Evolutionary conservation across 129 eudicot genomes (phyloP), one percentile per base, ranked within the genome.

Genomic region (Cynara cardunculus): DNA sequence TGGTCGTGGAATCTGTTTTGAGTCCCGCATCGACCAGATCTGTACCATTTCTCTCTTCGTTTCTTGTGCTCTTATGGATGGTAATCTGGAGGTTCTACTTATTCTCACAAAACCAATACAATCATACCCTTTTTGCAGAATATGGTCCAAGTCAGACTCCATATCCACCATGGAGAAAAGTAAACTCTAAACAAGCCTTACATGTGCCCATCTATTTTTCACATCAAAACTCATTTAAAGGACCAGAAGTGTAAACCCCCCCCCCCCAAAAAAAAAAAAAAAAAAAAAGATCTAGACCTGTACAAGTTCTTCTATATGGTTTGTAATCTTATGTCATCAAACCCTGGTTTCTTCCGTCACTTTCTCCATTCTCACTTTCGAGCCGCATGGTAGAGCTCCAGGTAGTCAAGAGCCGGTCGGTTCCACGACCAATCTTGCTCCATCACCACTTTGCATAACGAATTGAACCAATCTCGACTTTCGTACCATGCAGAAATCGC

Each of bases 341-440:
- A 31, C 76, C 26, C 39, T 9, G 71, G 35, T 83, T 73, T 77
- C 12, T 74, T 62, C 65, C 65, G 71, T 62, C 56, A 82, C 82
- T 84, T 64, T 62, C n/a, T 72, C 25, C 24, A 30, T 49, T 30
- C 69, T 83, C 73, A 83, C 68, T 95, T 95, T 68, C 97, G 88
- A 68, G 97, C 97, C 26, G 97, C 93, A 59, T 95, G 94, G 85
- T 95, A 95, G 74, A 95, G 97, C 88, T 95, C 99, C 84, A 95
- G 72, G 80, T 95, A 95, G 75, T 92, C 99, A 72, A 95, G 99
- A 56, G 99, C 97, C 14, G 99, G 99, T 25, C 97, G 89, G 76
- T 95, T 95, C 99, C 99, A 95, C 13, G 99, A 92, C 99, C 99
- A 95, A 73, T 95, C 99, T 87, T 92, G 99, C 93, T 92, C 99